Percentiles rank a stretch among this genome's conserved stretches.
These are phyloP conservation scores for Echinosophora koreensis DNA, from an alignment of 306 rosid species.

Conservation along the genomic window DNA sequence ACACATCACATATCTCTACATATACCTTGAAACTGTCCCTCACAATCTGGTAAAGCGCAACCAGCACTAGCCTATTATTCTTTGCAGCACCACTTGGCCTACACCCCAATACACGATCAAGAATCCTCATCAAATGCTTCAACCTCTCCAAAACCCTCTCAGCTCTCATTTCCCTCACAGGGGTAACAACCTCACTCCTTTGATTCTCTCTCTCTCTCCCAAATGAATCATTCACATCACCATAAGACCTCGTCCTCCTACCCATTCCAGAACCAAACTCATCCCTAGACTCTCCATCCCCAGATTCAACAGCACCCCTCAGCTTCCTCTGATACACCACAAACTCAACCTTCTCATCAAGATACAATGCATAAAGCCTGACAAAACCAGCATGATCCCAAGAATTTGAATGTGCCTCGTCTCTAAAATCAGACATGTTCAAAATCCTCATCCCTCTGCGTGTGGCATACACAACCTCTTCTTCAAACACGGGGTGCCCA, in stretches of 20 bases:
- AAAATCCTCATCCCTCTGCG: conserved; percentile 69
- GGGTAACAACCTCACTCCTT: conserved; percentile 53
- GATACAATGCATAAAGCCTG: conserved; percentile 72
- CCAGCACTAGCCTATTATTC: conserved; percentile 69
- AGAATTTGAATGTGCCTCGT: conserved; percentile 82
- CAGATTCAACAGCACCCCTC: conserved; percentile 47
- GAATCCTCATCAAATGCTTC: conserved; percentile 64
- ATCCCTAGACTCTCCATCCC: conserved; percentile 45
- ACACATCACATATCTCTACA: conserved; percentile 71
- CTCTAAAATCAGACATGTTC: conserved; percentile 76
- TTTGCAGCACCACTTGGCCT: conserved; percentile 74
- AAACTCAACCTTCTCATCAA: conserved; percentile 77
- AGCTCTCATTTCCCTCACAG: conserved; percentile 70
- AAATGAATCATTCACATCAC: conserved; percentile 49
- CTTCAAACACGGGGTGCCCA: conserved; percentile 78
- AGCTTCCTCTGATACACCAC: conserved; percentile 60
- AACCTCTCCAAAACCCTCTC: conserved; percentile 73
- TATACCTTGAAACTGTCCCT: conserved; percentile 77
- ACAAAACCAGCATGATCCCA: conserved; percentile 84
- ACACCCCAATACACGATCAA: conserved; percentile 75
- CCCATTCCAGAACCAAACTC: conserved; percentile 54
- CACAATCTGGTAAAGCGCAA: conserved; percentile 71
- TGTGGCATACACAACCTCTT: conserved; percentile 67
- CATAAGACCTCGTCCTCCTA: conserved; percentile 55
- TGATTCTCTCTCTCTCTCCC: conserved; percentile 54